Conservation (phyloP, 75 land plant species). For the Azolla pinnata region DNA sequence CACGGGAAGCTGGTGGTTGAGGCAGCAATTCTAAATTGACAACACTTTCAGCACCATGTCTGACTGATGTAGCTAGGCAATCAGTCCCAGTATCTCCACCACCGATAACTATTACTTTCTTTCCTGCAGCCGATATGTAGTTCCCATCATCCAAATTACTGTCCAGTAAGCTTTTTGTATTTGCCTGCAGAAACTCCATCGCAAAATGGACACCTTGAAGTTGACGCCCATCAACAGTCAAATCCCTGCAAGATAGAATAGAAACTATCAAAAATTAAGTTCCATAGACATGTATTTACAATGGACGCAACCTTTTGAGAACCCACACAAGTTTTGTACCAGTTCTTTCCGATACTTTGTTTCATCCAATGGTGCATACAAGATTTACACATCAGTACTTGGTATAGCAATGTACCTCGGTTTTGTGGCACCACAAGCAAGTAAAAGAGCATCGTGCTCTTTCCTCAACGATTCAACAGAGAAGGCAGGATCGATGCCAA, state of each 20-base stretch:
- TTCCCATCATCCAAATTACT: constrained; percentile 75
- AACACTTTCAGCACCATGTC: constrained; percentile 73
- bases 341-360: no score
- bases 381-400: no score
- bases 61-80: constrained; percentile 82
- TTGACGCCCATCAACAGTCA: constrained; percentile 80
- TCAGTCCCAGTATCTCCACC: constrained; percentile 99
- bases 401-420: no score
- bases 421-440: constrained; percentile 95
- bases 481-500: constrained; percentile 69
- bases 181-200: constrained; percentile 95
- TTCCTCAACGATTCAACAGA: constrained; percentile 54
- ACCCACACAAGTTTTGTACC: no score
- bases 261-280: no score
- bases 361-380: no score
- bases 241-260: constrained; percentile 84
- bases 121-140: constrained; percentile 91
- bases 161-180: constrained; percentile 95
- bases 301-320: no score
- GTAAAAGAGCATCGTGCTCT: constrained; percentile 72
- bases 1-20: constrained; percentile 65
- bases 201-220: constrained; percentile 87
- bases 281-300: no score
- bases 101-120: constrained; percentile 93
- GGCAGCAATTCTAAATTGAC: constrained; percentile 90